Conservation (phyloP, 73 alveolate species). For the Paramecium pentaurelia region DNA sequence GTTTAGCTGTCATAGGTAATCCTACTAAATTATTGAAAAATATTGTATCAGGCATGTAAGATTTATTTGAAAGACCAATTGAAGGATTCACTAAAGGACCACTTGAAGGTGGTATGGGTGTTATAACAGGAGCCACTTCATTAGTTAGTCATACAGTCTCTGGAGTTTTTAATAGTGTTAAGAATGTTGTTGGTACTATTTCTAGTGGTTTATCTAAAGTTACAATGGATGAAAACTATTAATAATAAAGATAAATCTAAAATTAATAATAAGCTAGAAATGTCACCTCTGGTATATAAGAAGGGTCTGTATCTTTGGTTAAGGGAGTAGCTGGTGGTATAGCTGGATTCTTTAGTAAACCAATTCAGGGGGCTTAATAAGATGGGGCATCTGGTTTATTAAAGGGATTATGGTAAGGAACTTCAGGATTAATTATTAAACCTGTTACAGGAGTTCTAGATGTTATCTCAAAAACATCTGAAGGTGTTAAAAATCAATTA, state of each 20-base stretch:
- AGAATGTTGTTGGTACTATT: slow-evolving; percentile 84
- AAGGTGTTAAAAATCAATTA: slow-evolving; percentile 93
- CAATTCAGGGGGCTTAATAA: slow-evolving; percentile 81
- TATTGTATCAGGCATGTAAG: slow-evolving; percentile 94
- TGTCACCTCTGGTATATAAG: slow-evolving; percentile 90
- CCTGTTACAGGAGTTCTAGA: slow-evolving; percentile 90
- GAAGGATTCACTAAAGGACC: slow-evolving; percentile 96
- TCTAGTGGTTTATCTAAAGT: slow-evolving; percentile 88
- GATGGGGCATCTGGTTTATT: slow-evolving; percentile 86
- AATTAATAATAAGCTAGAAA: slow-evolving; percentile 88
- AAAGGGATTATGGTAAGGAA: slow-evolving; percentile 90
- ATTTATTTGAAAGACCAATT: slow-evolving; percentile 92
- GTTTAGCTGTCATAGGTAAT: slow-evolving; percentile 91
- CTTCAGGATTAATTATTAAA: slow-evolving; percentile 85
- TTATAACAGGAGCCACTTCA: slow-evolving; percentile 90
- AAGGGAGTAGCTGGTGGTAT: slow-evolving; percentile 80
- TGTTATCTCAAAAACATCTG: slow-evolving; percentile 92
- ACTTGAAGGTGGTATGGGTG: slow-evolving; percentile 88
- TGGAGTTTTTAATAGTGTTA: slow-evolving; percentile 94
- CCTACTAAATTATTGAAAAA: slow-evolving; percentile 87
- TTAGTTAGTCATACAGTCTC: slow-evolving; percentile 92
- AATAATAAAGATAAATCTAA: slow-evolving; percentile 83
- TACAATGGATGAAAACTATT: slow-evolving; percentile 93
- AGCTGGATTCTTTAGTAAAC: slow-evolving; percentile 87
- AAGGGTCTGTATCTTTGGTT: slow-evolving; percentile 75